Percentiles rank a stretch among this genome's conserved stretches.
These are phyloP conservation scores for Circinella umbellata DNA, from an alignment of 371 early-diverging fungal species.

Conservation along the genomic window DNA sequence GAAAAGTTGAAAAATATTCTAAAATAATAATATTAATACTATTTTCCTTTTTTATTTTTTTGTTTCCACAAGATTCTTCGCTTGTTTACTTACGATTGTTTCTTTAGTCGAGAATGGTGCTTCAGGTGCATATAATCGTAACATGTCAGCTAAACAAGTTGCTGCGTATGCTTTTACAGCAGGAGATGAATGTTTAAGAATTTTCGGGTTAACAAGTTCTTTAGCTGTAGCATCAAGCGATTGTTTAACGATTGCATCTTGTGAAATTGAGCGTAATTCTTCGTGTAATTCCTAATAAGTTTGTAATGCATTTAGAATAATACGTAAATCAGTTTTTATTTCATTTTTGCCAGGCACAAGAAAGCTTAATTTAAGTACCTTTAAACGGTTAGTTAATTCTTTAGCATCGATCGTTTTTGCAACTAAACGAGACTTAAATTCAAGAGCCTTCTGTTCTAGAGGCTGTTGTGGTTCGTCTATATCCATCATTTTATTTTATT, in stretches of 20 bases:
- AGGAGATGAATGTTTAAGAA: conserved; percentile 79
- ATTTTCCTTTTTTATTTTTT: too few relatives aligned
- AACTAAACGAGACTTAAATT: conserved; percentile 1
- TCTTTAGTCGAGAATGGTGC: conserved; percentile 82
- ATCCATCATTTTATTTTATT: conserved; percentile 1
- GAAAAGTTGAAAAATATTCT: conserved; percentile 85
- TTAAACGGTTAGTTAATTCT: neutral
- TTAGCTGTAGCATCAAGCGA: conserved; percentile 70
- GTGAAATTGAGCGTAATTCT: conserved; percentile 36
- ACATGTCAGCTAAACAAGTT: conserved; percentile 91
- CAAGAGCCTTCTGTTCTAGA: neutral
- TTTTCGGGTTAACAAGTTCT: conserved; percentile 69
- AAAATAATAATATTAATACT: neutral
- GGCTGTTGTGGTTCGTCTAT: neutral
- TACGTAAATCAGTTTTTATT: neutral
- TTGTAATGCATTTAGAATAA: neutral
- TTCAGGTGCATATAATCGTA: conserved; percentile 92
- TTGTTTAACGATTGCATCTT: conserved; percentile 29
- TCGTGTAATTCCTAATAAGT: conserved; percentile 16
- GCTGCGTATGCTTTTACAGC: conserved; percentile 79
- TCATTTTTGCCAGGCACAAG: neutral
- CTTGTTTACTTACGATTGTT: conserved; percentile 58
- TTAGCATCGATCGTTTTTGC: conserved; percentile 4
- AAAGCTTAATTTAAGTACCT: conserved; percentile 1
- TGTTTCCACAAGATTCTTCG: neutral